These are phyloP conservation scores for Aspergillus sclerotioniger DNA, from an alignment of 495 filamentous ascomycete species.

Conservation along the genomic window DNA sequence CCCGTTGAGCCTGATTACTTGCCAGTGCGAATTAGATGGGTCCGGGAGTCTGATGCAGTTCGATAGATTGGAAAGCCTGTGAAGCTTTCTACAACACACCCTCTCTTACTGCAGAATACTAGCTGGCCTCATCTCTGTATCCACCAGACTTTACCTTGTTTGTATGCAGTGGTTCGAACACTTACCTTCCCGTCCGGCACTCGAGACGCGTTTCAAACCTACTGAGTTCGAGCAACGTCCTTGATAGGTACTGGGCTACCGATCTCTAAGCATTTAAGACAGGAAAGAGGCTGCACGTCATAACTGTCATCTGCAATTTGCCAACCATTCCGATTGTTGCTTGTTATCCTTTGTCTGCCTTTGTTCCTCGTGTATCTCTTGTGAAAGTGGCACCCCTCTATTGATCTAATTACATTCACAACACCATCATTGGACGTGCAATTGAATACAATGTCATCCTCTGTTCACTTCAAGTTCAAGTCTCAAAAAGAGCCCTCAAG, in stretches of 20 bases:
- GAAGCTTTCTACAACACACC: conserved; percentile 11
- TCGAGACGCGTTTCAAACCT: conserved; percentile 30
- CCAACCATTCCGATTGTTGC: conserved; percentile 14
- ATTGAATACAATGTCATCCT: conserved; percentile 81
- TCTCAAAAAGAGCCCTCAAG: conserved; percentile 92
- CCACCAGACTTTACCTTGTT: conserved; percentile 33
- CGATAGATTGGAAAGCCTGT: conserved; percentile 24
- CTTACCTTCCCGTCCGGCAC: conserved; percentile 27
- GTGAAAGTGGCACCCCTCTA: conserved; percentile 31
- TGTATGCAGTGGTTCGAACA: conserved; percentile 39
- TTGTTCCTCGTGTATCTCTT: conserved; percentile 31
- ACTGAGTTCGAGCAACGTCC: conserved; percentile 26
- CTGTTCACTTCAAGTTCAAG: conserved; percentile 99
- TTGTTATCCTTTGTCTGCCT: conserved; percentile 19
- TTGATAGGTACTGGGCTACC: conserved; percentile 33
- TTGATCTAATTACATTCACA: conserved; percentile 35
- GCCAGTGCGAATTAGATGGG: conserved; percentile 10
- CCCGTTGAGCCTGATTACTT: neutral
- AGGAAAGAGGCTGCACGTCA: conserved; percentile 16
- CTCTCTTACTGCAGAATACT: conserved; percentile 16
- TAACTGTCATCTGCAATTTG: conserved; percentile 18
- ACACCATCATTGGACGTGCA: conserved; percentile 40
- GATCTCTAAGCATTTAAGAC: conserved; percentile 17
- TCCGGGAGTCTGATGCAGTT: conserved; percentile 9
- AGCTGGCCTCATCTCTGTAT: conserved; percentile 28